Base-by-base conservation (phyloP, 1,284 basidiomycete genomes). In the Apiotrichum sp. region DNA sequence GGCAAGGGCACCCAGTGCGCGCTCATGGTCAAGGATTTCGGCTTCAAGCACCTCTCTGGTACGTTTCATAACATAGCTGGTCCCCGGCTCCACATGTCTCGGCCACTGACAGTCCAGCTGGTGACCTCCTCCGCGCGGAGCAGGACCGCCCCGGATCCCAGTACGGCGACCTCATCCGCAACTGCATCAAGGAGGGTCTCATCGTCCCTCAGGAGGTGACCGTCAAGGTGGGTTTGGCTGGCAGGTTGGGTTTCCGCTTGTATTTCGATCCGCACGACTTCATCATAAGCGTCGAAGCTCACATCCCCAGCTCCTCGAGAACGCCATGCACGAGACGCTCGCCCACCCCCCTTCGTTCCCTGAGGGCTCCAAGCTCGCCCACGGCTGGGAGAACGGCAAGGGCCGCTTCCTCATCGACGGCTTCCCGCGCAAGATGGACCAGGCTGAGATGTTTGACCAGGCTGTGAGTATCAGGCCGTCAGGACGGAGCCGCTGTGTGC, bases 121-220 rank as follows among this genome's bases (percentile, higher is more conserved):
- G 96, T 16, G 96, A 99, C 76, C 86, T 99, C 34, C 83, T 99
- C 14, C 88, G 96, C 57, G 90, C 87, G 11, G 96, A 99, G 73
- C 93, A 98, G 78, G 78, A 86, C 59, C 86, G 93, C 49, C 82
- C 86, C 50, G 90, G 88, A 42, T 97, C 93, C 2, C 71, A 87
- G 65, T 91, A 87, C 69, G 93, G 93, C 42, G 80, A 84, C 38
- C 80, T 98, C 74, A 98, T 98, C 75, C 85, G 84, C 63, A 86
- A 83, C 31, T 88, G 86, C 79, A 98, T 99, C 76, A 85, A 82
- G 59, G 93, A 95, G 75, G 96, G 96, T 56, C 86, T 81, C 62
- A 96, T 99, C 68, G 96, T 98, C 5, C 96, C 96, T 4, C 91
- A 90, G 85, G 89, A 97, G 72, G 89, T 99, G 57, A 98, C 96